phyloP scores from a whole-genome alignment of 192 early-diverging fungal genomes.

The Rhizophagus sp. region DNA sequence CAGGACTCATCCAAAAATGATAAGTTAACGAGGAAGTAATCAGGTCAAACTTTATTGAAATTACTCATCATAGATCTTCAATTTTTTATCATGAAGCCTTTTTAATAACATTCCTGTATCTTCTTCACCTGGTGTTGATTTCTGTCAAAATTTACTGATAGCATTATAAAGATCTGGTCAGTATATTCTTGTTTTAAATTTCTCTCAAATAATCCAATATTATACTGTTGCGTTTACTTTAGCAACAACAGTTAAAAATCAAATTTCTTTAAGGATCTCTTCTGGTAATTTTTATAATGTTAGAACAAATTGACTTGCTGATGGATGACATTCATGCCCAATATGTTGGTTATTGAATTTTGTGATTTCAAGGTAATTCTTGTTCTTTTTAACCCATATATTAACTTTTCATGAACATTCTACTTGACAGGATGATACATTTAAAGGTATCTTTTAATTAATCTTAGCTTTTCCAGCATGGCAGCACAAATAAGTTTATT shows the following conservation, averaged over 20 bases:
- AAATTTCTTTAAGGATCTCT: not conserved
- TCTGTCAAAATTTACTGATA: no score
- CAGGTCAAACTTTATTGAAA: no score
- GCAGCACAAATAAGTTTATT: not conserved
- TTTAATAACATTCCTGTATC: no score
- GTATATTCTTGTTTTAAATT: no score
- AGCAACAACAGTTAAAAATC: not conserved
- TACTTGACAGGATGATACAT: not conserved
- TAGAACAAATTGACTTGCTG: not conserved
- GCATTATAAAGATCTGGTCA: no score
- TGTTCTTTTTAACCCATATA: not conserved
- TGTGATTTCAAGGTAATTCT: not conserved
- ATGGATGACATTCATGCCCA: not conserved
- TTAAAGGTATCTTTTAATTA: no score
- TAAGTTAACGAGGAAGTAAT: no score
- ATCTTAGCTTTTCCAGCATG: not conserved
- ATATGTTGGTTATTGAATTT: not conserved
- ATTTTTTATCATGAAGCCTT: no score
- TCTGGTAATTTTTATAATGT: not conserved
- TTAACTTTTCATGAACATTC: not conserved
- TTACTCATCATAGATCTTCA: no score
- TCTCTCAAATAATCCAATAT: not conserved
- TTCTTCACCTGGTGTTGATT: no score
- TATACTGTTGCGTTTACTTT: not conserved
- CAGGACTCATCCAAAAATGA: no score